phyloP scores from a whole-genome alignment of 768 basidiomycete genomes.

The Psilocybe tampanensis region DNA sequence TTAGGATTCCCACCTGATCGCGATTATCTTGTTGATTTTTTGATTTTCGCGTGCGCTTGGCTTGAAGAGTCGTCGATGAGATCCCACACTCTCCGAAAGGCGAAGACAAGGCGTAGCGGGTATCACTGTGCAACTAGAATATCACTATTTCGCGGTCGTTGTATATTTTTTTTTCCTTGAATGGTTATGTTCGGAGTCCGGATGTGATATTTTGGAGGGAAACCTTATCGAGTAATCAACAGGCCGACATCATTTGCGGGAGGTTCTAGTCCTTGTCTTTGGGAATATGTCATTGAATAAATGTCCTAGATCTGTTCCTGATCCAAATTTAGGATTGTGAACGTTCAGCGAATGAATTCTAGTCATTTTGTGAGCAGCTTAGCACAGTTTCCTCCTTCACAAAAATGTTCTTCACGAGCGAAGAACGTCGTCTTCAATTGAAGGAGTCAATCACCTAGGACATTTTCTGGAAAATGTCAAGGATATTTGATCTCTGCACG shows the following conservation, averaged over 20 bases:
- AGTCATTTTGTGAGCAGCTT: neutral
- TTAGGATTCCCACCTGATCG: constrained; percentile 9
- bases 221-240: neutral
- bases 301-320: constrained; percentile 3
- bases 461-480: neutral
- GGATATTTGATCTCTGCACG: neutral
- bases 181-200: neutral
- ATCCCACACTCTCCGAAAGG: constrained; percentile 5
- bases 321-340: neutral
- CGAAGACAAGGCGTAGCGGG: neutral
- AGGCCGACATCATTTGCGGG: constrained; percentile 1
- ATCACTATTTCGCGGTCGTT: neutral
- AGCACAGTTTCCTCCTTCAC: neutral
- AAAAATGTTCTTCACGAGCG: neutral
- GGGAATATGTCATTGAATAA: constrained; percentile 3
- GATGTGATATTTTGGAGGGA: neutral
- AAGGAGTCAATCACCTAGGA: neutral
- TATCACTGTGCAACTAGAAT: neutral
- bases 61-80: neutral
- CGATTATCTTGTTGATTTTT: constrained; percentile 3
- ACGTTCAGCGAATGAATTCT: neutral
- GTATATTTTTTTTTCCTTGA: neutral
- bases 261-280: neutral
- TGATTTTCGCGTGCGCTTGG: neutral
- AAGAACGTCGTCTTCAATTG: neutral